phyloP scores from a whole-genome alignment of 2,329 filamentous ascomycete species.

The Exophiala mesophila region DNA sequence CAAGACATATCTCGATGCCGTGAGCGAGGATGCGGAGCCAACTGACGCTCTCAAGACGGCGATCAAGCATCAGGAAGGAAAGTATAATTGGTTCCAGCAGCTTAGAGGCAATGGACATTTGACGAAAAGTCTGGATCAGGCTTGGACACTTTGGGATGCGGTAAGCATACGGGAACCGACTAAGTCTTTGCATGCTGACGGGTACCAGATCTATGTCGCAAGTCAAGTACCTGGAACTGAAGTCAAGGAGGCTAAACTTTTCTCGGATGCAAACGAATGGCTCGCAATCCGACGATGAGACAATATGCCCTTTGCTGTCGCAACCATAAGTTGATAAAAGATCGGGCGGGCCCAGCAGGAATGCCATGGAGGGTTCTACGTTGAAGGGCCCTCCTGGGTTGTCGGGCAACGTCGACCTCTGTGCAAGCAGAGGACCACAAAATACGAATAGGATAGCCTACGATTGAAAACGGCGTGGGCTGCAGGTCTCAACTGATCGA shows the following conservation, averaged over 20 bases:
- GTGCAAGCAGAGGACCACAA: too few species aligned
- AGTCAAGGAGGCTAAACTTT: constrained; percentile 50
- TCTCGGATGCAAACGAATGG: constrained; percentile 59
- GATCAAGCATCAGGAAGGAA: constrained; percentile 24
- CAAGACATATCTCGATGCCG: constrained; percentile 45
- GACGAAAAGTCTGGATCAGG: constrained; percentile 54
- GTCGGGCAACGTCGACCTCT: too few species aligned
- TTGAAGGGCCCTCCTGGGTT: too few species aligned
- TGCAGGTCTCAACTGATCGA: too few species aligned
- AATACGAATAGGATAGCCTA: too few species aligned
- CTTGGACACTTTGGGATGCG: constrained; percentile 62
- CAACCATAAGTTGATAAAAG: too few species aligned
- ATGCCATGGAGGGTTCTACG: constrained; percentile 1
- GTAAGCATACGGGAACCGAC: constrained; percentile 39
- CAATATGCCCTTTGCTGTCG: too few species aligned
- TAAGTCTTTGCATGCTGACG: constrained; percentile 9
- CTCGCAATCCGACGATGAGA: constrained; percentile 31
- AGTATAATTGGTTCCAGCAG: constrained; percentile 24
- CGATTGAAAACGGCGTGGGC: too few species aligned
- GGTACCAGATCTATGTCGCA: constrained; percentile 49
- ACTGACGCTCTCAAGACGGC: constrained; percentile 18
- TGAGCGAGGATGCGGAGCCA: constrained; percentile 18
- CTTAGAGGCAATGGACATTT: constrained; percentile 28
- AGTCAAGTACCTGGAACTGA: constrained; percentile 52
- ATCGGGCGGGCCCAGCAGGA: background rate